Conservation (phyloP, 1,284 basidiomycete genomes). For the Inonotus hispidus region DNA sequence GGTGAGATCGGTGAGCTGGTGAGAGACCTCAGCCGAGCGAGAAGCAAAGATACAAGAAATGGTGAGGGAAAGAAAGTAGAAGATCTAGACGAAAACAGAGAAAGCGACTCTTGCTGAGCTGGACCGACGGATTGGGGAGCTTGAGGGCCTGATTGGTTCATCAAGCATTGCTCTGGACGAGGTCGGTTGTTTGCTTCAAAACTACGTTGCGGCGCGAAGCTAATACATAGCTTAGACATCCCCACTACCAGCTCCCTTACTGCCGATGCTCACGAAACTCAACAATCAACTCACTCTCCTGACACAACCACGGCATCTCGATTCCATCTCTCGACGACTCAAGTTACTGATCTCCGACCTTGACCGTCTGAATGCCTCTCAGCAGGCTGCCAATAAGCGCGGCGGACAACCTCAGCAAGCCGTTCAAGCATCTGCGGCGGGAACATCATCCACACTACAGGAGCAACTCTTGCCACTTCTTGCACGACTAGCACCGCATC, state of each 20-base stretch:
- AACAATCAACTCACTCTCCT: constrained; percentile 84
- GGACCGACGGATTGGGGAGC: constrained; percentile 71
- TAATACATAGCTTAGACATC: constrained; percentile 39
- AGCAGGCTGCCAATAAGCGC: constrained; percentile 21
- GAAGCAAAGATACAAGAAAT: constrained; percentile 22
- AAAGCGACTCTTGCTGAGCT: constrained; percentile 55
- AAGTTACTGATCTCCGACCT: constrained; percentile 92
- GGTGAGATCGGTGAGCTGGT: constrained; percentile 20
- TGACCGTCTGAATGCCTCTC: constrained; percentile 62
- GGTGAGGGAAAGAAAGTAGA: constrained; percentile 23
- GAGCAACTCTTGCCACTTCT: constrained; percentile 72
- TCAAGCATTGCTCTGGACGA: constrained; percentile 68
- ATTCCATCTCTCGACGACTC: constrained; percentile 91
- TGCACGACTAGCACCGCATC: constrained; percentile 76
- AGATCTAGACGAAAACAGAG: constrained; percentile 19
- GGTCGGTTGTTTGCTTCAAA: constrained; percentile 36
- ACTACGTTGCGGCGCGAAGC: constrained; percentile 1
- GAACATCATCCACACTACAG: constrained; percentile 40
- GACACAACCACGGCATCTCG: constrained; percentile 93
- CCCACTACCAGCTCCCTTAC: constrained; percentile 72
- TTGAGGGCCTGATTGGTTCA: constrained; percentile 78
- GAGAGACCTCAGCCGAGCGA: constrained; percentile 17
- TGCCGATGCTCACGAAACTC: constrained; percentile 77
- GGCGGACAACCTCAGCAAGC: constrained; percentile 34
- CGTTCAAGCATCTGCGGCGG: constrained; percentile 26